Evolutionary conservation across 148 eudicot species (phyloP), one percentile per base, ranked within the genome.

Genomic region (Amaranthus hypochondriacus): DNA sequence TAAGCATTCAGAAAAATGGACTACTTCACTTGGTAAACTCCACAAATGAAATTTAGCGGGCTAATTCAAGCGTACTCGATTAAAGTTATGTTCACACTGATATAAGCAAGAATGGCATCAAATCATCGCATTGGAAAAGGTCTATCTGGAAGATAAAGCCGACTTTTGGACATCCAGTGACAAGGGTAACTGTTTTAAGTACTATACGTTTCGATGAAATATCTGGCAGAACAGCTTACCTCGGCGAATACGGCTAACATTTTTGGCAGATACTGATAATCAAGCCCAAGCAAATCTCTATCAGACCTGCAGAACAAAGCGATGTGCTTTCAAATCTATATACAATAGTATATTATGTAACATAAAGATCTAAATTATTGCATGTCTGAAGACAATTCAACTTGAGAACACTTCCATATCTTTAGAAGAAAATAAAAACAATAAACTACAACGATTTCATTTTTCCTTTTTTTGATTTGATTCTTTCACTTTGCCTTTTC

Each of bases 211-310:
- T 28, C 39, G 39, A 28, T 28, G 39, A 28, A 9, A 51, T 7
- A 55, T 21, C 43, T 18, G 43, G 28, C 43, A 60, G 59, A 11
- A n/a, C 3, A 12, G 69, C 9, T 56, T 81, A 84, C 87, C 85
- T 84, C 87, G 43, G 87, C 85, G 68, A 84, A 82, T 15, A 84
- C 83, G 48, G 76, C 76, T n/a, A 84, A 74, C 64, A 84, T 77
- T 75, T 75, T 77, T 13, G 83, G 75, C 66, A 84, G 73, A 73
- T 82, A 66, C 62, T 82, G 83, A 78, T 81, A 68, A 53, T 78
- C 75, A 6, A 81, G 81, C 53, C 83, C 87, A 4, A 84, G 73
- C 56, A 82, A 46, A 72, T 84, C 85, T 66, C 76, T 52, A 65
- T 82, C 84, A 6, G 85, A 77, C 83, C 87, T 84, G 81, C 80